These are phyloP conservation scores for Chaetomium strumarium DNA, from an alignment of 2,329 filamentous ascomycete genomes.

Conservation along the genomic window DNA sequence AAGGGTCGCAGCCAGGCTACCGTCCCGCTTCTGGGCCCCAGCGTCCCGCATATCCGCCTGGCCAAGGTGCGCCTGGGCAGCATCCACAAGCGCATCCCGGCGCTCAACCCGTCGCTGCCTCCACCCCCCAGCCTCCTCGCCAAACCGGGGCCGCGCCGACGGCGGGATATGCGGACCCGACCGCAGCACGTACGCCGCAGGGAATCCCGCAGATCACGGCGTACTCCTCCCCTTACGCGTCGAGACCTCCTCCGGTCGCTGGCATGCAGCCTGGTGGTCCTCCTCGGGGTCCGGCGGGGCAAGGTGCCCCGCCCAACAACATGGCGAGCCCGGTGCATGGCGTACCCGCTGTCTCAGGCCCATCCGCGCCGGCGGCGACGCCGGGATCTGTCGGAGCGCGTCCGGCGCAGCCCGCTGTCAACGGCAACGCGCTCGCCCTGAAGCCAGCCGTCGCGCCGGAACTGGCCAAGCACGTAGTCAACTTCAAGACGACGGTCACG, in stretches of 20 bases:
- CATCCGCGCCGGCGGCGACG: conserved; percentile 7
- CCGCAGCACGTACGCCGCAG: conserved; percentile 20
- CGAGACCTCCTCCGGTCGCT: conserved; percentile 24
- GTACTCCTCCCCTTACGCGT: conserved; percentile 30
- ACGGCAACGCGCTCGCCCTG: conserved; percentile 12
- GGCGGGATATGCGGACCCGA: conserved; percentile 24
- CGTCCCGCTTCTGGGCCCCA: conserved; percentile 16
- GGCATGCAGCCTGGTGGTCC: conserved; percentile 15
- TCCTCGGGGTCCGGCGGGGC: conserved; percentile 14
- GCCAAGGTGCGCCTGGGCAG: conserved; percentile 16
- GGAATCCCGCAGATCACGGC: conserved; percentile 23
- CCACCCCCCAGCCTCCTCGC: conserved; percentile 20
- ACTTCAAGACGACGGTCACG: conserved; percentile 43
- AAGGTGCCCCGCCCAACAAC: conserved; percentile 9
- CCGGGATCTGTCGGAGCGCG: conserved; percentile 5
- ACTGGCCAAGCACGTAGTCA: conserved; percentile 37
- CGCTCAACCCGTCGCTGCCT: conserved; percentile 11
- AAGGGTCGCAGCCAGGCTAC: conserved; percentile 19
- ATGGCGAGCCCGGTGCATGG: conserved; percentile 16
- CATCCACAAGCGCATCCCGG: conserved; percentile 22
- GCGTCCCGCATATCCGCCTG: conserved; percentile 16
- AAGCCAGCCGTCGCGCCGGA: conserved; percentile 39
- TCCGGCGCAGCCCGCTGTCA: conserved; percentile 12
- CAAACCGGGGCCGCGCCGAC: conserved; percentile 22
- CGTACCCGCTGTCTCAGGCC: conserved; percentile 9